A percentile compares a stretch with the other conserved stretches of the same genome.
phyloP scores from a whole-genome alignment of 345 rosid genomes.

The Acer negundo region DNA sequence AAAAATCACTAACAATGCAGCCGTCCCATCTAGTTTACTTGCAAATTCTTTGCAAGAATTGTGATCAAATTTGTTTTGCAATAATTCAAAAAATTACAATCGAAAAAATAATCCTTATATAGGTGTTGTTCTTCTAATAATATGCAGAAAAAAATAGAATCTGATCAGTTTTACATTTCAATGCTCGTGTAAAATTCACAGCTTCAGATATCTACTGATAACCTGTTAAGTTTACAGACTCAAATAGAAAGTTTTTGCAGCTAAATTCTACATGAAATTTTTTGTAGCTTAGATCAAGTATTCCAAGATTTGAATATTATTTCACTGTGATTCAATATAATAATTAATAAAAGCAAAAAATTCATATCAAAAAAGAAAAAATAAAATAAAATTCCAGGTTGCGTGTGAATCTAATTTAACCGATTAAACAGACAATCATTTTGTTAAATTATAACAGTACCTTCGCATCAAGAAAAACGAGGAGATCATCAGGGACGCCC shows the following conservation, averaged over 20 bases:
- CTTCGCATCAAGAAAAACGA: conserved; percentile 72
- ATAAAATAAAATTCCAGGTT: not conserved
- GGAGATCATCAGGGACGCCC: conserved; percentile 68
- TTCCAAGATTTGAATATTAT: not conserved
- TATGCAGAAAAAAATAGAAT: not conserved
- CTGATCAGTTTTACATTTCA: not conserved
- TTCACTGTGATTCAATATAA: no score
- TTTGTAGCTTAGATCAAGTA: not conserved
- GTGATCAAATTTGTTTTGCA: not conserved
- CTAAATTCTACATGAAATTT: no score
- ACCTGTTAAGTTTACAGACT: no score
- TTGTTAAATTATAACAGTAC: conserved; percentile 26
- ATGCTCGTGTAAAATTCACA: no score
- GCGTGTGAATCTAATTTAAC: no score
- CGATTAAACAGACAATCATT: no score
- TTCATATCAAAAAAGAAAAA: not conserved
- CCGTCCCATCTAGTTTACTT: no score
- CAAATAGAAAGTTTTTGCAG: no score
- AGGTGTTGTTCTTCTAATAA: no score
- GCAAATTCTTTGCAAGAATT: not conserved
- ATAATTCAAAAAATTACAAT: not conserved
- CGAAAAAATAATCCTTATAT: not conserved
- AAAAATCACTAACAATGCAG: not conserved
- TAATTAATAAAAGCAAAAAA: no score
- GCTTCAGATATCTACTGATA: no score